phyloP scores from a whole-genome alignment of 306 rosid species.

The Leucaena leucocephala region DNA sequence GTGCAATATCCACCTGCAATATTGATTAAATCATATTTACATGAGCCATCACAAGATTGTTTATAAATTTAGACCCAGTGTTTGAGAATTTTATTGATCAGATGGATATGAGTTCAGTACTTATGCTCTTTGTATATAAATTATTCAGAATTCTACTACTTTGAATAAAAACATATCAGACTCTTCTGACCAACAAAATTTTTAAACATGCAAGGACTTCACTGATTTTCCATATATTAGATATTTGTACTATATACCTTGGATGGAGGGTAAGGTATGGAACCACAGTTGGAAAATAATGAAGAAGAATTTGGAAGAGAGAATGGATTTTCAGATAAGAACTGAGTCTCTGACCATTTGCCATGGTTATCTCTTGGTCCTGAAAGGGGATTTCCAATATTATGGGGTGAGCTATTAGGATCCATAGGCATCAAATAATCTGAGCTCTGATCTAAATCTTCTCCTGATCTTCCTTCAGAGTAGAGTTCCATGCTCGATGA shows the following conservation, averaged over 20 bases:
- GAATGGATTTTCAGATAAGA: constrained; percentile 52
- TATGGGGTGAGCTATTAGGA: constrained; percentile 29
- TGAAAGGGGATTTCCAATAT: constrained; percentile 16
- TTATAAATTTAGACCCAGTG: not conserved
- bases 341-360: constrained; percentile 63
- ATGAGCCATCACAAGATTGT: not conserved
- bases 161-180: too few species aligned
- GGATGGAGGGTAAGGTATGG: constrained; percentile 75
- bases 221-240: not conserved
- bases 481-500: constrained; percentile 77
- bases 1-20: constrained; percentile 77
- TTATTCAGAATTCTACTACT: too few species aligned
- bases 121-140: too few species aligned
- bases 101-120: too few species aligned
- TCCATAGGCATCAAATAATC: constrained; percentile 58
- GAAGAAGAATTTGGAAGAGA: constrained; percentile 49
- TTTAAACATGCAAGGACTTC: too few species aligned
- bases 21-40: not conserved
- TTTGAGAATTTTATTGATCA: too few species aligned
- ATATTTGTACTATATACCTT: constrained; percentile 49
- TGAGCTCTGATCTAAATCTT: constrained; percentile 62
- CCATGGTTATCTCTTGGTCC: constrained; percentile 46
- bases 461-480: constrained; percentile 71
- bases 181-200: too few species aligned
- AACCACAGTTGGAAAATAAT: constrained; percentile 53